Conservation (phyloP, 257 asterid species). For the Solanum rostratum region DNA sequence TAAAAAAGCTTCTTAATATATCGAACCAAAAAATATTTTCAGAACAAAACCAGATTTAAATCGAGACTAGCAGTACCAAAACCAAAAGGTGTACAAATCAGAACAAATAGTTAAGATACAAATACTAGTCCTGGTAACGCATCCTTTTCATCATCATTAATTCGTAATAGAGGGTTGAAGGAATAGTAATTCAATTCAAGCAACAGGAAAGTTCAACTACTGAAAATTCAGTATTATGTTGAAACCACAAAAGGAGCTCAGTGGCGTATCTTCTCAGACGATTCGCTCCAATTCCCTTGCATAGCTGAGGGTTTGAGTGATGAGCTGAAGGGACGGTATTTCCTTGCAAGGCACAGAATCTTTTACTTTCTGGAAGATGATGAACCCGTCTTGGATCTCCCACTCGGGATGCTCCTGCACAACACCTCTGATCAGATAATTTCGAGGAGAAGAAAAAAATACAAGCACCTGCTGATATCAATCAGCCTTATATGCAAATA, state of each 20-base stretch:
- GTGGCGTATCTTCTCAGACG: conserved; percentile 19
- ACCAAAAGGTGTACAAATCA: not conserved
- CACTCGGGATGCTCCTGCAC: conserved; percentile 89
- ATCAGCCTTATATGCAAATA: not conserved
- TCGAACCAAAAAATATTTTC: not conserved
- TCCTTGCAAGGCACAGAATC: conserved; percentile 81
- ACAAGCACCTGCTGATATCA: not conserved
- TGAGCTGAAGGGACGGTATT: conserved; percentile 88
- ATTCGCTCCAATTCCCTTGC: conserved; percentile 92
- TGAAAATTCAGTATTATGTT: not conserved
- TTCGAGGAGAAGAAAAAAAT: not conserved
- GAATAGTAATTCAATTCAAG: not conserved
- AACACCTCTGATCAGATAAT: not conserved
- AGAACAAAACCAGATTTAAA: not conserved
- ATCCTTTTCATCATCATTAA: not conserved
- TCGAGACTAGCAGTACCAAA: not conserved
- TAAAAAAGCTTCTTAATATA: not conserved
- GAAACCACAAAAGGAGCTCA: not conserved
- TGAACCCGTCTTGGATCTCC: conserved; percentile 58
- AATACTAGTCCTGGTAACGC: not conserved
- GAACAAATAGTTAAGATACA: not conserved
- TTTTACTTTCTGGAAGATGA: conserved; percentile 63
- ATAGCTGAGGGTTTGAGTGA: conserved; percentile 86
- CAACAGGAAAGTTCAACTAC: not conserved
- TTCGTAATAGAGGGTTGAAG: not conserved